Conservation (phyloP, 1,139 yeast species). For the Debaryomyces sp. region DNA sequence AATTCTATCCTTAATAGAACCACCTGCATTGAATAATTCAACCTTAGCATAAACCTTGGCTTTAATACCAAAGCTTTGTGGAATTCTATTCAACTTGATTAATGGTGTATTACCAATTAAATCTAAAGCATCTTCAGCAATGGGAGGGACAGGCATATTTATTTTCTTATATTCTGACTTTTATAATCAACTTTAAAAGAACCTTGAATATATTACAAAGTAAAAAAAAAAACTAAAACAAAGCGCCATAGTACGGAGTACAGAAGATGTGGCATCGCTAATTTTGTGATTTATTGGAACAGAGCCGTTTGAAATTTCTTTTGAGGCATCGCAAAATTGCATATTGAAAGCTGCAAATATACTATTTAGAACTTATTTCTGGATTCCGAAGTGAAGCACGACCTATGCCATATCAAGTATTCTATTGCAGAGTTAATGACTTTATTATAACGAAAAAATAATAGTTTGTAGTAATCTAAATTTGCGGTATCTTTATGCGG, state of each 20-base stretch:
- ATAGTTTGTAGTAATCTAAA: too few species aligned
- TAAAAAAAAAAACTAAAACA: neutral
- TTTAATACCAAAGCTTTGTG: constrained; percentile 75
- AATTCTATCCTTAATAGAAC: constrained; percentile 70
- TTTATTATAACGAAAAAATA: too few species aligned
- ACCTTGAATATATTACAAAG: neutral
- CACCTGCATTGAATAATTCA: constrained; percentile 71
- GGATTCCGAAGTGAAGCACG: neutral
- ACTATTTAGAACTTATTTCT: neutral
- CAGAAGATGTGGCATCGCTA: constrained; percentile 1
- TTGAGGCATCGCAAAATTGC: neutral
- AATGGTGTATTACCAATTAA: constrained; percentile 86
- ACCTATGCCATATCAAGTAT: neutral
- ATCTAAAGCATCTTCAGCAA: constrained; percentile 51
- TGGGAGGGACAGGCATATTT: constrained; percentile 29
- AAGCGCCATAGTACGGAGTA: neutral
- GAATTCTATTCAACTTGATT: constrained; percentile 73
- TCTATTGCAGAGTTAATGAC: neutral
- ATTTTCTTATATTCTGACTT: neutral
- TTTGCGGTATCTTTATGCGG: too few species aligned
- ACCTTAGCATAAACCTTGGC: constrained; percentile 61
- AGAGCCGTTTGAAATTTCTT: constrained; percentile 4
- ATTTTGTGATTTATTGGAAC: neutral
- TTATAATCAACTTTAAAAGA: neutral
- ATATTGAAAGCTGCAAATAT: neutral